These are phyloP conservation scores for Aspergillus uvarum DNA, from an alignment of 2,329 filamentous ascomycete genomes.

Conservation along the genomic window DNA sequence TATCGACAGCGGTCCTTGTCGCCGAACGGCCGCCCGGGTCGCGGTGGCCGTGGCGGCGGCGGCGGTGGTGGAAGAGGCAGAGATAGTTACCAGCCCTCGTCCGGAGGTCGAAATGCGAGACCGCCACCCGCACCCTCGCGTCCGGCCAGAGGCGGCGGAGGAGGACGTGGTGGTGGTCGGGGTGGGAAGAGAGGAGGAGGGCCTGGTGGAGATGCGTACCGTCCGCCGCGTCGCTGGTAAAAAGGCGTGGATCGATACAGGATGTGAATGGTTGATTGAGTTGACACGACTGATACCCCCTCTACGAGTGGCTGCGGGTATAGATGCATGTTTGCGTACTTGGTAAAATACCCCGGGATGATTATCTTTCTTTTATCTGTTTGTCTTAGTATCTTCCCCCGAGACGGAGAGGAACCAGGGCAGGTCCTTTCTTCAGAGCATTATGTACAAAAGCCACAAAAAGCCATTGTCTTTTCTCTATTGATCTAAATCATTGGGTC, in stretches of 20 bases:
- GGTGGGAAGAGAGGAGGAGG: conserved; percentile 18
- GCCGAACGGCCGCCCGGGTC: conserved; percentile 24
- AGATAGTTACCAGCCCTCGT: conserved; percentile 20
- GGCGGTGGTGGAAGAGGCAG: conserved; percentile 22
- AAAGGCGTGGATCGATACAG: conserved; percentile 34
- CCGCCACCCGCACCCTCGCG: neutral
- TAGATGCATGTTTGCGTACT: neutral
- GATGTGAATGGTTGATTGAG: conserved; percentile 19
- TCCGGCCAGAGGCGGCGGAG: conserved; percentile 15
- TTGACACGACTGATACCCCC: conserved; percentile 1
- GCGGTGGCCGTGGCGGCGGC: conserved; percentile 20
- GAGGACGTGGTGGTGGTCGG: conserved; percentile 19
- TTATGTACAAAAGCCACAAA: neutral
- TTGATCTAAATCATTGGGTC: neutral
- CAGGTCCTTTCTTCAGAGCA: neutral
- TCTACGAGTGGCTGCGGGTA: neutral
- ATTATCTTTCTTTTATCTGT: neutral
- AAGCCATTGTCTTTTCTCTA: neutral
- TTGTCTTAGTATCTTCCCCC: neutral
- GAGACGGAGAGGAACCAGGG: neutral
- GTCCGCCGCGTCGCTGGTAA: conserved; percentile 35
- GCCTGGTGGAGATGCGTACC: conserved; percentile 28
- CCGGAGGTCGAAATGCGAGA: conserved; percentile 2
- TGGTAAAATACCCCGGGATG: neutral
- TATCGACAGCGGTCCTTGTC: conserved; percentile 37